Evolutionary conservation across 2,329 filamentous ascomycete genomes (phyloP).

Genomic region (Xylaria sp.): DNA sequence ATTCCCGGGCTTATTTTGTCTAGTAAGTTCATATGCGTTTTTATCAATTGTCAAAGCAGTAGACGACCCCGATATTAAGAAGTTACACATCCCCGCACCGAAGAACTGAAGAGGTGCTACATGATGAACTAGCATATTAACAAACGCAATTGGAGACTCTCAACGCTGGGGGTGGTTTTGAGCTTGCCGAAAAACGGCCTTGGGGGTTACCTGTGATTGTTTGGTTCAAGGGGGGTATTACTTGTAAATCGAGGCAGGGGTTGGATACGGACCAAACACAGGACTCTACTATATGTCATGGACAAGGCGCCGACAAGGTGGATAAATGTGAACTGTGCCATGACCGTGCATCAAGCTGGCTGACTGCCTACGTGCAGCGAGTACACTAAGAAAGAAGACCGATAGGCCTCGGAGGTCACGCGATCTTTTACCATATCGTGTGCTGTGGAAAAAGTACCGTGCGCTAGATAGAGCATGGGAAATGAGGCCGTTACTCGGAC

Average conservation of each 20-base stretch:
- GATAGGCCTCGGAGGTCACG: slow-evolving; percentile 1
- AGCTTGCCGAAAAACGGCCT: no score
- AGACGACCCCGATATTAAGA: no score
- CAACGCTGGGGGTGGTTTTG: no score
- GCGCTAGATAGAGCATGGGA: not conserved
- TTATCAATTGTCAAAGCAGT: not conserved
- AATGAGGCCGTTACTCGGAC: not conserved
- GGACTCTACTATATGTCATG: not conserved
- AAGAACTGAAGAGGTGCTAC: no score
- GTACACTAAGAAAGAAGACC: not conserved
- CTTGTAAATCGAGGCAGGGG: not conserved
- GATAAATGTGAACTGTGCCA: not conserved
- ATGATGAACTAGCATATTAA: no score
- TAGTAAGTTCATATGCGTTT: not conserved
- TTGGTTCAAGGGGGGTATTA: no score
- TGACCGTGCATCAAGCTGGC: not conserved
- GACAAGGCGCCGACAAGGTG: no score
- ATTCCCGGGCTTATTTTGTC: not conserved
- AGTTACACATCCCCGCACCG: no score
- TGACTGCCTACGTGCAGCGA: no score
- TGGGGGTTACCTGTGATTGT: no score
- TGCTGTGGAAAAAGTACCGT: not conserved
- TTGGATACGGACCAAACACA: not conserved
- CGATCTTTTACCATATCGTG: slow-evolving; percentile 8
- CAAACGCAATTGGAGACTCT: no score